Base-by-base conservation (phyloP, 208 protist species). In the Novymonas esmeraldas region DNA sequence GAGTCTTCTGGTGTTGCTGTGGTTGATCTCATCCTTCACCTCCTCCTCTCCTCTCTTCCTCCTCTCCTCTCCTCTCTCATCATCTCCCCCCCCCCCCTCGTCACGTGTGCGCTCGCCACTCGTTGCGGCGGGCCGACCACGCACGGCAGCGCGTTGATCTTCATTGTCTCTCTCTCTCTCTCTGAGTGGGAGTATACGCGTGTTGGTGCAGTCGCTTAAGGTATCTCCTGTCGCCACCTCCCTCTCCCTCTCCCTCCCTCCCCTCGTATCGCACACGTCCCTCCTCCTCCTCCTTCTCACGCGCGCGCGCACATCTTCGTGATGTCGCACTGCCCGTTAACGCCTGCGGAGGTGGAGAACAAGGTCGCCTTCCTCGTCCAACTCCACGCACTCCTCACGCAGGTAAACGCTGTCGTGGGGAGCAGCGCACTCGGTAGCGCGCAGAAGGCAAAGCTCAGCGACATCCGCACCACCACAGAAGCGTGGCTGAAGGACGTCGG, bases 301-400 rank as follows among this genome's bases (percentile, higher is more conserved):
- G n/a, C n/a, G n/a, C n/a, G n/a, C n/a, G n/a, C n/a, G n/a, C n/a
- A n/a, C 6, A 26, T 36, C 5, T 1, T 9, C 16, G 7, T n/a
- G 2, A 82, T 83, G 78, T 22, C 75, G n/a, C 66, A 78, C 28
- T 22, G 29, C 48, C 56, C 70, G 22, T 48, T 66, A 20, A 83
- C 75, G 5, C 59, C 70, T 13, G 72, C 59, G 22, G 82, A 87
- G 65, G 78, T 83, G 52, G 90, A 95, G 22, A 95, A 92, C 79
- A 82, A 81, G 28, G 55, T 76, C 10, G 82, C 87, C 0, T 95
- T 93, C 70, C 63, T 95, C 26, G 90, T 87, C 38, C 90, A 95
- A 55, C 78, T 95, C 33, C 78, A 79, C 39, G 79, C 79, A 0
- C 63, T 92, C 38, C 78, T 95, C 31, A 78, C 81, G 3, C 87